A percentile compares a stretch with the other conserved stretches of the same genome.
These are phyloP conservation scores for Kurtzmaniella quercitrusa DNA, from an alignment of 1,139 yeast genomes.

Conservation along the genomic window DNA sequence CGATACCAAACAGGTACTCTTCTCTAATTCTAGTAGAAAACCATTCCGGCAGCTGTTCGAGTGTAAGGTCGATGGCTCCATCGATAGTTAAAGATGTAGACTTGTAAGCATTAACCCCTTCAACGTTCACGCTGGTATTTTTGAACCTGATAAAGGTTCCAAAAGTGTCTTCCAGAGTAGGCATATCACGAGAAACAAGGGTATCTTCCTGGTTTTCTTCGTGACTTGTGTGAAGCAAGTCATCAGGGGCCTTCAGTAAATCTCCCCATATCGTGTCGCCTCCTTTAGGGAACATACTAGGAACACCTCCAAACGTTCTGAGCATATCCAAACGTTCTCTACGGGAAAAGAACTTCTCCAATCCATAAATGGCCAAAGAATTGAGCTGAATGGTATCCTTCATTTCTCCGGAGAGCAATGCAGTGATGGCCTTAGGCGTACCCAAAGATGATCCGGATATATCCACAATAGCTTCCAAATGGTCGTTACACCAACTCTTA, in stretches of 20 bases:
- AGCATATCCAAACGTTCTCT: conserved; percentile 83
- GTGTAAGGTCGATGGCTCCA: conserved; percentile 62
- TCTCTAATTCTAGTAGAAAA: conserved; percentile 57
- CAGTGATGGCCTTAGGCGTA: conserved; percentile 91
- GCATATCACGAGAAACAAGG: conserved; percentile 9
- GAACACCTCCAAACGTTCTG: conserved; percentile 86
- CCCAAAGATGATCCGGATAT: conserved; percentile 88
- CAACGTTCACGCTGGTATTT: conserved; percentile 25
- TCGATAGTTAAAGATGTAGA: conserved; percentile 55
- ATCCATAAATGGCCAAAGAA: conserved; percentile 87
- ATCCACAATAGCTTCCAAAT: conserved; percentile 76
- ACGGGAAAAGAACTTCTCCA: conserved; percentile 89
- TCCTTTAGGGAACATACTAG: conserved; percentile 96
- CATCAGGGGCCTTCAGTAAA: conserved; percentile 57
- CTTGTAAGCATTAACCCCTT: conserved; percentile 6
- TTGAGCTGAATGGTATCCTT: conserved; percentile 93
- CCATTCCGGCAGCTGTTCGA: conserved; percentile 72
- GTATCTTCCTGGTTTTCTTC: conserved; percentile 22
- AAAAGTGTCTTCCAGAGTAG: conserved; percentile 41
- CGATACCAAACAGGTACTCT: conserved; percentile 78
- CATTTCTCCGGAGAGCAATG: conserved; percentile 94
- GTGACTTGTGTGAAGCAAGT: conserved; percentile 31
- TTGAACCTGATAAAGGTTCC: conserved; percentile 77
- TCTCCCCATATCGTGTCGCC: conserved; percentile 89
- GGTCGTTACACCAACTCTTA: conserved; percentile 74